phyloP scores from a whole-genome alignment of 163 green algal genomes.

The Chloromonas sp. region DNA sequence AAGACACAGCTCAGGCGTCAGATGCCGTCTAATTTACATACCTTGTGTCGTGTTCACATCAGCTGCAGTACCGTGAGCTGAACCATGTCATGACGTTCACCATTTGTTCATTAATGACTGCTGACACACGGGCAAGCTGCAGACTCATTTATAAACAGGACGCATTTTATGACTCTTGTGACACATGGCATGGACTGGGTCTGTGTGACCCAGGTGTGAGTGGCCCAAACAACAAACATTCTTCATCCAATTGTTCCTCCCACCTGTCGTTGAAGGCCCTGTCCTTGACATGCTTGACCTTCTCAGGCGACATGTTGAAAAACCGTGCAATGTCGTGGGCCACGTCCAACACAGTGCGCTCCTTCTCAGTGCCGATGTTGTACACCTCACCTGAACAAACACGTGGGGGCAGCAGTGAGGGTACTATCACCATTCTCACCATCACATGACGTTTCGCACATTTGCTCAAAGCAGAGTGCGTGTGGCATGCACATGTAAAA shows the following conservation, averaged over 20 bases:
- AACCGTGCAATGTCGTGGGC: conserved; percentile 58
- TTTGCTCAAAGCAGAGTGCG: no score
- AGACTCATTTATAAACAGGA: no score
- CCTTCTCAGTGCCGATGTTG: conserved; percentile 93
- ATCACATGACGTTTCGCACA: no score
- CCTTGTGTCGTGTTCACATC: background rate
- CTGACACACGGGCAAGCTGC: no score
- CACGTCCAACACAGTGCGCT: conserved; percentile 87
- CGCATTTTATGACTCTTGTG: no score
- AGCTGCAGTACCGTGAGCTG: background rate
- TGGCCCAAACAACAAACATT: no score
- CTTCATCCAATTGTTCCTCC: no score
- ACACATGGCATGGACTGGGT: no score
- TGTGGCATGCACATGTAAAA: no score
- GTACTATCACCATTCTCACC: no score
- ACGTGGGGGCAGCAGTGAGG: background rate
- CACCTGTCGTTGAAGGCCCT: conserved; percentile 87
- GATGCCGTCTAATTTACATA: background rate
- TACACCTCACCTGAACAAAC: conserved; percentile 73
- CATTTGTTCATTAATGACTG: no score
- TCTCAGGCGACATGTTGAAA: conserved; percentile 32
- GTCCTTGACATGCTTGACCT: conserved; percentile 78
- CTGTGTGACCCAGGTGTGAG: no score
- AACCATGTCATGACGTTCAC: background rate
- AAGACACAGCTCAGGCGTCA: background rate